Evolutionary conservation across 2,329 filamentous ascomycete genomes (phyloP).

Genomic region (Rhynchosporium graminicola): DNA sequence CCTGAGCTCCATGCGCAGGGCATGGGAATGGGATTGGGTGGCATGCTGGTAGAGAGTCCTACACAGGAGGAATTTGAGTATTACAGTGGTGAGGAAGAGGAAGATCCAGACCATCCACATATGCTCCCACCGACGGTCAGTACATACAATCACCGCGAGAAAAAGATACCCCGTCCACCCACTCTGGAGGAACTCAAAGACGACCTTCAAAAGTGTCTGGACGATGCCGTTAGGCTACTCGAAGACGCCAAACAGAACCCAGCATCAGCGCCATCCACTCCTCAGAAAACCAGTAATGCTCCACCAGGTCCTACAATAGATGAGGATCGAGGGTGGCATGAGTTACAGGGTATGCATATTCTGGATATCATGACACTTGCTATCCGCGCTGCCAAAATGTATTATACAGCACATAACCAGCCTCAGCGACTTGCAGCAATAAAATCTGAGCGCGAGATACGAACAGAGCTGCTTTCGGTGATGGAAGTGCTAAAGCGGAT

Average conservation of each 20-base stretch:
- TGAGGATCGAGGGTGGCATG: slow-evolving; percentile 66
- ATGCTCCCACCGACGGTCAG: slow-evolving; percentile 97
- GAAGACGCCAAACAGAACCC: slow-evolving; percentile 52
- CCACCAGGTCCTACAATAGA: slow-evolving; percentile 35
- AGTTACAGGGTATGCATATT: slow-evolving; percentile 88
- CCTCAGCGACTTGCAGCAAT: slow-evolving; percentile 84
- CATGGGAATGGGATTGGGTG: slow-evolving; percentile 20
- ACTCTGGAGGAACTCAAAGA: slow-evolving; percentile 76
- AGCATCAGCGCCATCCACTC: slow-evolving; percentile 29
- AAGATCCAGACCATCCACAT: slow-evolving; percentile 64
- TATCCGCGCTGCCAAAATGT: slow-evolving; percentile 93
- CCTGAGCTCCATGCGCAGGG: slow-evolving; percentile 51
- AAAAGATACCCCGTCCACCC: slow-evolving; percentile 80
- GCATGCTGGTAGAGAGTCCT: slow-evolving; percentile 43
- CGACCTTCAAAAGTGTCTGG: slow-evolving; percentile 66
- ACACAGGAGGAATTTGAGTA: slow-evolving; percentile 49
- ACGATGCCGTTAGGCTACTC: slow-evolving; percentile 68
- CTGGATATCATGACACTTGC: slow-evolving; percentile 91
- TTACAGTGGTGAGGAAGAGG: slow-evolving; percentile 54
- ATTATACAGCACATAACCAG: slow-evolving; percentile 90
- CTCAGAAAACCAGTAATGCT: slow-evolving; percentile 21
- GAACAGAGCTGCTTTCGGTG: slow-evolving; percentile 79
- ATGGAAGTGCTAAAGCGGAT: slow-evolving; percentile 92
- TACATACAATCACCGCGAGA: slow-evolving; percentile 86
- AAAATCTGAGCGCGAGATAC: slow-evolving; percentile 82